Evolutionary conservation across 164 flowering plant genomes (phyloP), one percentile per base, ranked within the genome.

Genomic region (Malania oleifera): DNA sequence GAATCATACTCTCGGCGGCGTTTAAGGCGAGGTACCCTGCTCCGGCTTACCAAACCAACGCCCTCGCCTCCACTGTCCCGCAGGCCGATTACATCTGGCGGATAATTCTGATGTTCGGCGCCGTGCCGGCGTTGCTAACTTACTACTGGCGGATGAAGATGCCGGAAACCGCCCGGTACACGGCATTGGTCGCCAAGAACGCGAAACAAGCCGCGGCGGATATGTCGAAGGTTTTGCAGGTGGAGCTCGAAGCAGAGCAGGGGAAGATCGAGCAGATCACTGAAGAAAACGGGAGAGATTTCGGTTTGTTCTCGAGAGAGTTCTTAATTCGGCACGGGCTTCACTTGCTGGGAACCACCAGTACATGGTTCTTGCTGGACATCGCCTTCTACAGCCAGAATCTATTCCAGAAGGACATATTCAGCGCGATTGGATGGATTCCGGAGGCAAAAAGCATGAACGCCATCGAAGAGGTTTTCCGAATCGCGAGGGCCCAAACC

Each of bases 111-210:
- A 79, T 74, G 78, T 56, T 79, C 15, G 83, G 80, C 1, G 75
- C 83, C 0, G 0, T 77, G 18, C 83, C 83, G 0, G 87, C 87
- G 0, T 67, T 64, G 0, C 29, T 80, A n/a, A 82, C 87, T 2
- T 82, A 80, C 64, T 82, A 82, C 62, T 82, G 84, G 82, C 80
- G 86, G 5, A 78, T 80, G 88, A 71, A 79, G 62, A 83, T 83
- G 88, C 88, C 85, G 0, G 85, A 81, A 51, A 83, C 88, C 0
- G 84, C 88, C 14, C 72, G 88, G 20, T 80, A 83, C 73, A 81
- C 85, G 0, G 88, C 88, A 0, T 67, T 83, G 0, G 78, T 83
- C 1, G 88, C 88, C 13, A 79, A 72, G 58, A 73, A 83, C 23
- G 84, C 82, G 12, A 77, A 74, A 54, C 74, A 67, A 17, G 82